Base-by-base conservation (phyloP, 2,329 filamentous ascomycete species). In the Zymoseptoria brevis region DNA sequence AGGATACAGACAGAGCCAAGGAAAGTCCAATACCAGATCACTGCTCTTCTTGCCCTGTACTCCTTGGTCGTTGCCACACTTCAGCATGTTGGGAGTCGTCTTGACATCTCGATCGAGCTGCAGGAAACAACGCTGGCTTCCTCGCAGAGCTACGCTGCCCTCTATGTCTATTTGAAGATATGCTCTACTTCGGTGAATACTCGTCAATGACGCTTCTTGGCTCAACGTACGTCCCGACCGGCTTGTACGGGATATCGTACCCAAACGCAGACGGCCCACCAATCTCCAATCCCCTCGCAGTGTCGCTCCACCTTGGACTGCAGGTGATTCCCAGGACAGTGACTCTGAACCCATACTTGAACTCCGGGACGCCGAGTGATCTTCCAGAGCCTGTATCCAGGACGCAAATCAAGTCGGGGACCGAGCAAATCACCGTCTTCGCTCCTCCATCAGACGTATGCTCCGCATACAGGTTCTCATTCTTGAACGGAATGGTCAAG, bases 401-500 rank as follows among this genome's bases (percentile, higher is more conserved):
- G 2, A 81, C 74, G 11, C 75, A 73, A 52, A 81, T 79, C 50
- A 81, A 67, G 63, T 81, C 79, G 0, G 79, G 79, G 3, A 80
- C 79, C 8, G 76, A 76, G 1, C 78, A 78, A 4, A 81, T 64
- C 7, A 79, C 74, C 21, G 72, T 72, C 55, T 75, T 74, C 48
- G 71, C 73, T 49, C 73, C 67, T 64, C 66, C 56, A 57, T 72
- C 60, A 65, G 72, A 60, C 6, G 67, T 68, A 49, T 75, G 72
- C 58, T 74, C 70, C 0, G 82, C 85, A n/a, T 81, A 81, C 51
- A 89, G 86, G 66, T 88, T 89, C 68, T 89, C 86, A 70, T 89
- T 89, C 74, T 88, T 88, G 76, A 88, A 88, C 0, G 86, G 85
- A 54, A 89, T 85, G 68, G 82, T 85, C 68, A 87, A 73, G 29